A percentile compares a stretch with the other conserved stretches of the same genome.
Evolutionary conservation across 345 rosid species (phyloP).

Genomic region (Moringa oleifera): DNA sequence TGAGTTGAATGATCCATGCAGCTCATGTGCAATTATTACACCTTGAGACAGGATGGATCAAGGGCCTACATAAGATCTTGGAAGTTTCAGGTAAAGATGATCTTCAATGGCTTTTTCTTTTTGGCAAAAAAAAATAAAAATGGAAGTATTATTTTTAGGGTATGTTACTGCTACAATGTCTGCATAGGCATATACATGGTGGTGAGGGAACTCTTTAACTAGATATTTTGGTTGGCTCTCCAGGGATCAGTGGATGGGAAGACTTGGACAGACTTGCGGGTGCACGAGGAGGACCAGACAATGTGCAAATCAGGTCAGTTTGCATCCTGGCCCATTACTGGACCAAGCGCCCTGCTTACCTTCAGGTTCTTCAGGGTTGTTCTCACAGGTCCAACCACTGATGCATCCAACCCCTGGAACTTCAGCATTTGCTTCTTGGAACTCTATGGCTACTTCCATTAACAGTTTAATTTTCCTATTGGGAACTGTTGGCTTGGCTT

Average conservation of each 20-base stretch:
- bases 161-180: too few relatives aligned
- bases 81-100: conserved; percentile 71
- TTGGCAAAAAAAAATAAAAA: too few relatives aligned
- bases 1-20: conserved; percentile 30
- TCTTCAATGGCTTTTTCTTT: background rate
- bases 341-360: conserved; percentile 68
- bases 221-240: conserved; percentile 10
- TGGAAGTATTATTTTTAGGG: too few relatives aligned
- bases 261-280: conserved; percentile 65
- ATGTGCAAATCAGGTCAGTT: conserved; percentile 79
- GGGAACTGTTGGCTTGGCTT: too few relatives aligned
- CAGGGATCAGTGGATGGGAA: conserved; percentile 83
- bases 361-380: conserved; percentile 72
- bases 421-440: conserved; percentile 87
- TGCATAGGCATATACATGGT: too few relatives aligned
- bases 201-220: background rate
- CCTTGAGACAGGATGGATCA: conserved; percentile 90
- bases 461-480: background rate
- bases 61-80: conserved; percentile 68
- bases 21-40: conserved; percentile 95
- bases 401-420: conserved; percentile 66
- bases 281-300: conserved; percentile 74
- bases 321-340: conserved; percentile 74
- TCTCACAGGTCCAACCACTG: conserved; percentile 65
- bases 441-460: conserved; percentile 78